These are phyloP conservation scores for Pichiaceae sp. DNA, from an alignment of 1,139 yeast genomes.

Conservation along the genomic window DNA sequence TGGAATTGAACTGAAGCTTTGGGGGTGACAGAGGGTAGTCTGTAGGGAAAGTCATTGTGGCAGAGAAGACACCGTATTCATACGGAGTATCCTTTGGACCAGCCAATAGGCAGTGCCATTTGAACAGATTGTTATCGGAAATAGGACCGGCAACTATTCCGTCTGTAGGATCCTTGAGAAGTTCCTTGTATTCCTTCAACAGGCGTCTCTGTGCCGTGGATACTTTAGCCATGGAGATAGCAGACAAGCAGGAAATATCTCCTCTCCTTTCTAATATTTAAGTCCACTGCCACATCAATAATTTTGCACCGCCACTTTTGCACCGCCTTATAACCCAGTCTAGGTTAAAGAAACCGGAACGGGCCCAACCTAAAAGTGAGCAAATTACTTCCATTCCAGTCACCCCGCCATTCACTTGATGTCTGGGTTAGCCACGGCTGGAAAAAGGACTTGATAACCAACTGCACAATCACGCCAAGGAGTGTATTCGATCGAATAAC, in stretches of 20 bases:
- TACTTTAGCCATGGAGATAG: background rate
- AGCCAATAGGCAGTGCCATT: constrained; percentile 86
- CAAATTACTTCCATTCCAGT: too few relatives aligned
- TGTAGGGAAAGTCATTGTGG: constrained; percentile 69
- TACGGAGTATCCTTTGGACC: constrained; percentile 94
- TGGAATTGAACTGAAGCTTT: constrained; percentile 69
- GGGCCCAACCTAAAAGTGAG: too few relatives aligned
- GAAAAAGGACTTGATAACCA: too few relatives aligned
- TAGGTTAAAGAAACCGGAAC: too few relatives aligned
- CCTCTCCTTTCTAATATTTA: background rate
- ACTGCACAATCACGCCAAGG: too few relatives aligned
- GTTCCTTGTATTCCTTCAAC: constrained; percentile 81
- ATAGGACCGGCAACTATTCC: constrained; percentile 93
- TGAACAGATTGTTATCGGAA: constrained; percentile 69
- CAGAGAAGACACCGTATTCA: constrained; percentile 90
- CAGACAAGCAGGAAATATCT: background rate
- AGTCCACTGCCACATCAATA: too few relatives aligned
- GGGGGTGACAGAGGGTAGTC: constrained; percentile 96
- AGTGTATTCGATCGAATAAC: too few relatives aligned
- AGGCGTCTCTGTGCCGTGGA: constrained; percentile 78
- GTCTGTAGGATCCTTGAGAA: constrained; percentile 81
- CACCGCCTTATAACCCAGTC: too few relatives aligned
- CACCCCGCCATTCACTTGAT: too few relatives aligned
- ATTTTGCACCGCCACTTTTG: too few relatives aligned
- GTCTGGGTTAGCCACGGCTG: too few relatives aligned